Evolutionary conservation across 2,329 filamentous ascomycete species (phyloP).

Genomic region (Xylaria sp.): DNA sequence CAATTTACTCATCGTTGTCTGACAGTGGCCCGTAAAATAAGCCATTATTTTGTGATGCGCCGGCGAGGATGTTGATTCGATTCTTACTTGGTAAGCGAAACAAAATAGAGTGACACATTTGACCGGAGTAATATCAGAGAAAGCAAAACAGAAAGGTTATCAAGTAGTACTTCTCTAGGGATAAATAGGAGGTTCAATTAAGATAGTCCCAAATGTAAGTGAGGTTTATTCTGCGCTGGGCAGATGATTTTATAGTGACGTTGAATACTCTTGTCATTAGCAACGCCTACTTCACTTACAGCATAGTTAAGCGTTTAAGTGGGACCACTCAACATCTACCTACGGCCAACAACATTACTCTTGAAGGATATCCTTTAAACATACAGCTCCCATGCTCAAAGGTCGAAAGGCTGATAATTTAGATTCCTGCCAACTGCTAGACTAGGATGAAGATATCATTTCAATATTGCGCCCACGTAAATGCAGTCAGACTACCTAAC

Average conservation of each 20-base stretch:
- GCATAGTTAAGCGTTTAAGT: too few species aligned
- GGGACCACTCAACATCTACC: background rate
- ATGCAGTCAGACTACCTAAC: background rate
- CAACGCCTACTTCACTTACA: background rate
- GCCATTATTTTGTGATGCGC: slow-evolving; percentile 30
- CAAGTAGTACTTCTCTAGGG: slow-evolving; percentile 57
- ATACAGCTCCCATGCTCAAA: background rate
- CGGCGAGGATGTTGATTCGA: slow-evolving; percentile 12
- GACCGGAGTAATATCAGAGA: background rate
- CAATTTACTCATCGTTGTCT: slow-evolving; percentile 25
- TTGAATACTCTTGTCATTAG: too few species aligned
- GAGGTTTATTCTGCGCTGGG: slow-evolving; percentile 57
- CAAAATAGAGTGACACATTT: background rate
- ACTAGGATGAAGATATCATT: background rate
- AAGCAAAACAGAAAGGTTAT: too few species aligned
- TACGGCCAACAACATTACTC: background rate
- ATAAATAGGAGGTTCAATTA: slow-evolving; percentile 60
- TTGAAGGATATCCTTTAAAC: background rate
- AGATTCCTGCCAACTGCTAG: background rate
- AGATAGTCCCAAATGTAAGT: slow-evolving; percentile 60
- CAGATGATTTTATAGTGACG: background rate
- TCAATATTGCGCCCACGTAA: background rate
- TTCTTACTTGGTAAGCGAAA: slow-evolving; percentile 18
- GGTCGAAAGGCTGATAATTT: background rate
- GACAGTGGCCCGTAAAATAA: slow-evolving; percentile 40